These are phyloP conservation scores for Arthrobotrys musiformis DNA, from an alignment of 2,329 filamentous ascomycete genomes.

Conservation along the genomic window DNA sequence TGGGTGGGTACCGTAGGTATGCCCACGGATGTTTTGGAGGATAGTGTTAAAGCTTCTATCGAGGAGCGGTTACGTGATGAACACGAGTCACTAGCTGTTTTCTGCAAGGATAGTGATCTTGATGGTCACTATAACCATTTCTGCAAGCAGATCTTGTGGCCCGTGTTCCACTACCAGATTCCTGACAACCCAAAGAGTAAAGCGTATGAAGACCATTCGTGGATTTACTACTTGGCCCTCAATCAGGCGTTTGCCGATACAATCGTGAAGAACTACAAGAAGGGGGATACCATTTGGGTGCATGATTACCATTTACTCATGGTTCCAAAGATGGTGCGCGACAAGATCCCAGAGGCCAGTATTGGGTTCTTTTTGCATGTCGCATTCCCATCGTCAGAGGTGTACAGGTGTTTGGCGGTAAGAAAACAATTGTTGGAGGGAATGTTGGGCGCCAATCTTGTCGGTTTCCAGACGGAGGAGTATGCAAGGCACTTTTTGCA, in stretches of 20 bases:
- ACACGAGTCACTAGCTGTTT: slow-evolving; percentile 84
- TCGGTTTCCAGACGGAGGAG: slow-evolving; percentile 93
- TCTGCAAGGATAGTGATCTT: slow-evolving; percentile 88
- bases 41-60: slow-evolving; percentile 82
- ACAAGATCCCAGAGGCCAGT: slow-evolving; percentile 89
- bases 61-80: slow-evolving; percentile 82
- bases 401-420: slow-evolving; percentile 89
- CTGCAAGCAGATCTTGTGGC: slow-evolving; percentile 98
- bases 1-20: slow-evolving; percentile 94
- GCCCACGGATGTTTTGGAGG: slow-evolving; percentile 85
- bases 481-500: slow-evolving; percentile 95
- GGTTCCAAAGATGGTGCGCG: slow-evolving; percentile 87
- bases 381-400: slow-evolving; percentile 94
- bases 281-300: slow-evolving; percentile 91
- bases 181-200: slow-evolving; percentile 98
- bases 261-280: slow-evolving; percentile 91
- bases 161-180: slow-evolving; percentile 97
- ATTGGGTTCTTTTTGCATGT: slow-evolving; percentile 97
- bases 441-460: slow-evolving; percentile 89
- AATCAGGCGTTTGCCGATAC: slow-evolving; percentile 93
- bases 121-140: slow-evolving; percentile 95
- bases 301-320: slow-evolving; percentile 95
- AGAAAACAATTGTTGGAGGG: slow-evolving; percentile 89
- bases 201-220: slow-evolving; percentile 95
- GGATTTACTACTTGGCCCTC: slow-evolving; percentile 90